Base-by-base conservation (phyloP, 495 filamentous ascomycete genomes). In the Glarea lozoyensis region DNA sequence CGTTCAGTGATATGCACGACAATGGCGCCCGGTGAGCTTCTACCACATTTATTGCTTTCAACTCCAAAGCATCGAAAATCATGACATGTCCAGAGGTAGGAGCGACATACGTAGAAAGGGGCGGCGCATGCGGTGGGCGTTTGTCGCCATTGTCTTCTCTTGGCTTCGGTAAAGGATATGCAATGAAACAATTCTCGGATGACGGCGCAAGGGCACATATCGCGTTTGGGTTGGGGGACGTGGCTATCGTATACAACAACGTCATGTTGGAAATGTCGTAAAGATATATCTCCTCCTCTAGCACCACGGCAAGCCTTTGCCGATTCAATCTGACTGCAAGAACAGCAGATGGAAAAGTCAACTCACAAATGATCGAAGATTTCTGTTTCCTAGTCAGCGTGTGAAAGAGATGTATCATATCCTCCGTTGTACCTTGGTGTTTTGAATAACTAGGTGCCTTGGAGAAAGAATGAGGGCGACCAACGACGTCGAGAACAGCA, bases 231-330 rank as follows among this genome's bases (percentile, higher is more conserved):
- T 97, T 97, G 12, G 90, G 88, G 2, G 88, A 94, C 7, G 90
- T 97, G 44, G 87, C 81, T 32, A 94, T 89, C 2, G 85, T 94
- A 50, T 84, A 79, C 18, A 95, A 68, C 24, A 96, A 71, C 55
- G 82, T 88, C 92, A 98, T 98, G 54, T 94, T 97, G 57, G 88
- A 84, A 40, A 98, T 96, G 60, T 97, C 92, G 63, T 98, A 98
- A 24, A 98, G 71, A 62, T 95, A 98, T 47, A 97, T 94, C 58
- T 94, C 82, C 44, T 94, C 86, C 57, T 97, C 92, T 29, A 97
- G 69, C 2, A 97, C 81, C 9, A 97, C 88, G 21, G 88, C 86
- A 10, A 98, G 76, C 15, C 92, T 77, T 61, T 96, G 97, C 29
- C 93, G 79, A 59, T 97, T 97, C 54, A 98, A 66, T 53, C 88